These are phyloP conservation scores for Zizania latifolia DNA, from an alignment of 176 grass and related monocot genomes.

Conservation along the genomic window DNA sequence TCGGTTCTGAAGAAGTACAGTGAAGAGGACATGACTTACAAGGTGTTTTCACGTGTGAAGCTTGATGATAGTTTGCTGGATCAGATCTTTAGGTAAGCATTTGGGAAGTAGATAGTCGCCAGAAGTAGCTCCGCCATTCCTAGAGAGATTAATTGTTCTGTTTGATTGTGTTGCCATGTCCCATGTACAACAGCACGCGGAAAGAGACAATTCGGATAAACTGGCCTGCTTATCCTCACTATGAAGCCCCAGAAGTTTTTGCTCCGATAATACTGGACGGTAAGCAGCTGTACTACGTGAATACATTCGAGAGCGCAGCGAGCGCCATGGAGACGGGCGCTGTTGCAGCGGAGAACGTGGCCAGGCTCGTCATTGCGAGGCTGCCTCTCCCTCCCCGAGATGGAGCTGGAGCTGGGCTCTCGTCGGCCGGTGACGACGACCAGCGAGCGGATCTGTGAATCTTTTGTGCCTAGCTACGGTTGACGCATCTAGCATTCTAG, in stretches of 20 bases:
- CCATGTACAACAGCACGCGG: conserved; percentile 42
- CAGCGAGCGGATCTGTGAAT: not conserved
- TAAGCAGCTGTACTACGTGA: conserved; percentile 91
- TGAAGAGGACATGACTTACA: conserved; percentile 67
- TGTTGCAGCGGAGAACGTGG: conserved; percentile 80
- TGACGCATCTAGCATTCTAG: too few relatives aligned
- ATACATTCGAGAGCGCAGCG: conserved; percentile 78
- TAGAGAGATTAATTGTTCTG: too few relatives aligned
- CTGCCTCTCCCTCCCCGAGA: conserved; percentile 6
- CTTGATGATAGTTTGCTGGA: conserved; percentile 57
- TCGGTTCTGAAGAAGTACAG: conserved; percentile 68
- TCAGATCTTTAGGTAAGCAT: conserved; percentile 68
- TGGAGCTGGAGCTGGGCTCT: not conserved
- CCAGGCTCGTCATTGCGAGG: conserved; percentile 77
- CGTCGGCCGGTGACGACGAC: not conserved
- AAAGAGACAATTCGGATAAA: conserved; percentile 67
- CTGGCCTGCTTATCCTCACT: conserved; percentile 92
- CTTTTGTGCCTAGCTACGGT: too few relatives aligned
- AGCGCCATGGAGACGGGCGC: conserved; percentile 80
- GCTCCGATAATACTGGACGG: conserved; percentile 74
- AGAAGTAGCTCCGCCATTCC: too few relatives aligned
- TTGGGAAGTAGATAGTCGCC: not conserved
- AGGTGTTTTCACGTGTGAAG: conserved; percentile 69
- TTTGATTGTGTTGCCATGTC: not conserved
- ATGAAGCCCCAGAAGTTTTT: conserved; percentile 70